Evolutionary conservation across 805 yeast genomes (phyloP).

Genomic region (Cyberlindnera misumaiensis): DNA sequence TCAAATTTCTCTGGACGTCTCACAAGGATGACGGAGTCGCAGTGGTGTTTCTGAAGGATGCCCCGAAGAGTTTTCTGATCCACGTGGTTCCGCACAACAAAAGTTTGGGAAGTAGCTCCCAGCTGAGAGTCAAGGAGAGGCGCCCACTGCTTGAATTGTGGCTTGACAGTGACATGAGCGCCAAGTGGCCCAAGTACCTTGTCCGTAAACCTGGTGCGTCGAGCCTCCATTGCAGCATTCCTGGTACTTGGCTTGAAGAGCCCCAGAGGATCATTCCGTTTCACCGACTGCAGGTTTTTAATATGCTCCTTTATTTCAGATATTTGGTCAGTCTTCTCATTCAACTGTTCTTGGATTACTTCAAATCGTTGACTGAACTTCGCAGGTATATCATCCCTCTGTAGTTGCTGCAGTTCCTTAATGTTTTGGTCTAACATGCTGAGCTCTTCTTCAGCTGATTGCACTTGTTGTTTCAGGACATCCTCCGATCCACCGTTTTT

Average conservation of each 20-base stretch:
- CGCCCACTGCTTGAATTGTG: constrained; percentile 49
- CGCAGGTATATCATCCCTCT: constrained; percentile 1
- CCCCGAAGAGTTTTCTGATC: constrained; percentile 45
- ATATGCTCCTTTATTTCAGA: constrained; percentile 1
- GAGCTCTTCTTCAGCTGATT: background rate
- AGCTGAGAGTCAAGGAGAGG: constrained; percentile 53
- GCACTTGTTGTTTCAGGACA: constrained; percentile 9
- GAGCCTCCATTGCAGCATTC: constrained; percentile 7
- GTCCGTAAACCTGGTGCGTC: constrained; percentile 33
- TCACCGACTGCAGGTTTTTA: background rate
- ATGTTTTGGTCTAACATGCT: background rate
- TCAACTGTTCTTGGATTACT: constrained; percentile 2
- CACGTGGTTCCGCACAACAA: constrained; percentile 56
- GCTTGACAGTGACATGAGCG: constrained; percentile 45
- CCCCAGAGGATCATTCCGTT: constrained; percentile 9
- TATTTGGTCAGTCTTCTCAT: constrained; percentile 9
- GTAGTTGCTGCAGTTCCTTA: background rate
- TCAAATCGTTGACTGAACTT: constrained; percentile 5
- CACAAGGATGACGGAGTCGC: constrained; percentile 37
- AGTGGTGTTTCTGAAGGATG: constrained; percentile 26
- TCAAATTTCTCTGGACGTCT: constrained; percentile 54
- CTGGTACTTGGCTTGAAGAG: constrained; percentile 1
- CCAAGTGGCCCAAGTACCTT: constrained; percentile 84
- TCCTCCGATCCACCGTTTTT: constrained; percentile 22
- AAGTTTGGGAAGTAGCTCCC: constrained; percentile 45